Base-by-base conservation (phyloP, 2,329 filamentous ascomycete genomes). In the Penicillium sp. region DNA sequence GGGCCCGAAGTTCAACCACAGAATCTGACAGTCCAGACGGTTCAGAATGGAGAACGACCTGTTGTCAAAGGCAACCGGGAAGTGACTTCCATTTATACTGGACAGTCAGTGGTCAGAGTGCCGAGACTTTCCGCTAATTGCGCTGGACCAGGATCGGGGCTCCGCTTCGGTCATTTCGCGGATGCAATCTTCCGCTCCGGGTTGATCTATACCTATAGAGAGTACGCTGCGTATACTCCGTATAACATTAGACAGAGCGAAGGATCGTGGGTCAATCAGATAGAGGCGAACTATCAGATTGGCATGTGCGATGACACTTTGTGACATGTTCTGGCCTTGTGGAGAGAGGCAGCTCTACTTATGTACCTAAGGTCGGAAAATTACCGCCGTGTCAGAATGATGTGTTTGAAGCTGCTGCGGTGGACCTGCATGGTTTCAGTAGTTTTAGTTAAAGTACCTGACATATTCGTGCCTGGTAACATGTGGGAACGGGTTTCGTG, bases 61-160 rank as follows among this genome's bases (percentile, higher is more conserved):
- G 47, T 49, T 49, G 47, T 49, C 47, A 49, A 49, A 44, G 42
- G 47, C 47, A 49, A 49, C 47, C 47, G 47, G 47, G 47, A 46
- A 34, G 14, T 31, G 31, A 25, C 30, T 16, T 31, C 31, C 40
- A 48, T 48, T 48, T 48, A 44, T 48, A 48, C 13, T n/a, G n/a
- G n/a, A n/a, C n/a, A n/a, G n/a, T n/a, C n/a, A n/a, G n/a, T n/a
- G 29, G 37, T 42, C 18, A 7, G 16, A 38, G 36, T 18, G 27
- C 46, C 39, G 39, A 48, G n/a, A 35, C 25, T 43, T 22, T 22
- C 46, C 46, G 39, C 33, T 36, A 44, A 36, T 43, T 43, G 39
- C 31, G 11, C 46, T 25, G 27, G 42, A 45, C 38, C 42, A 44
- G 33, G 33, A 45, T 45, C 33, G 25, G 33, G 33, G 42, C 42